phyloP scores from a whole-genome alignment of 495 filamentous ascomycete species.

The Talaromyces ruber region DNA sequence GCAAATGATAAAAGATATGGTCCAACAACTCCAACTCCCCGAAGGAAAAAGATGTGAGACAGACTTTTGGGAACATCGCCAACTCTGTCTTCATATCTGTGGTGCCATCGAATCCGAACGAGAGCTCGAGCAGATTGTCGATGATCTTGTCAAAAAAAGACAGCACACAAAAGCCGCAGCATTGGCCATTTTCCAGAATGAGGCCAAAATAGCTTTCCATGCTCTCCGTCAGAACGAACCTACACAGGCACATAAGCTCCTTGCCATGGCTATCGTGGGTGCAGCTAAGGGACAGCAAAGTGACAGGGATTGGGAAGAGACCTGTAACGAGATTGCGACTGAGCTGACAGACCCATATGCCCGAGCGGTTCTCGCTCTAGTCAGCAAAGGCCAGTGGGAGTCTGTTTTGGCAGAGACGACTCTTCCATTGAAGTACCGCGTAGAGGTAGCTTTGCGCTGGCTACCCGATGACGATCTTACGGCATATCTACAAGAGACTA shows the following conservation, averaged over 20 bases:
- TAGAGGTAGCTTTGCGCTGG: conserved; percentile 79
- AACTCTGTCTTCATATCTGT: conserved; percentile 71
- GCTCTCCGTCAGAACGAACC: conserved; percentile 35
- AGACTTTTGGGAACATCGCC: conserved; percentile 60
- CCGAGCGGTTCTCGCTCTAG: conserved; percentile 83
- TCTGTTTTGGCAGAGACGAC: conserved; percentile 73
- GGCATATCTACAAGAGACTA: conserved; percentile 56
- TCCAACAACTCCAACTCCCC: conserved; percentile 35
- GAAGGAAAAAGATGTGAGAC: conserved; percentile 48
- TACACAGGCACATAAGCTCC: conserved; percentile 38
- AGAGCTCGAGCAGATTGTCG: conserved; percentile 53
- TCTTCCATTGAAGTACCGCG: conserved; percentile 74
- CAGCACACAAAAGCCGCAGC: conserved; percentile 78
- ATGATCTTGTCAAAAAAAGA: conserved; percentile 46
- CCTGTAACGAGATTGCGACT: conserved; percentile 51
- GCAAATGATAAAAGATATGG: conserved; percentile 41
- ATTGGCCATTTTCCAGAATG: conserved; percentile 64
- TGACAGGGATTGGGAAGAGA: conserved; percentile 46
- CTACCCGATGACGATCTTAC: conserved; percentile 71
- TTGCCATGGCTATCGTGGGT: conserved; percentile 47
- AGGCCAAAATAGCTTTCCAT: conserved; percentile 45
- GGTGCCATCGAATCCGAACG: conserved; percentile 57
- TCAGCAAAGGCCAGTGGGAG: conserved; percentile 81
- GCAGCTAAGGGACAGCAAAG: conserved; percentile 41
- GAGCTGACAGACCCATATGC: conserved; percentile 76